Conservation (phyloP, 306 rosid genomes). For the Vigna reflexopilosa region DNA sequence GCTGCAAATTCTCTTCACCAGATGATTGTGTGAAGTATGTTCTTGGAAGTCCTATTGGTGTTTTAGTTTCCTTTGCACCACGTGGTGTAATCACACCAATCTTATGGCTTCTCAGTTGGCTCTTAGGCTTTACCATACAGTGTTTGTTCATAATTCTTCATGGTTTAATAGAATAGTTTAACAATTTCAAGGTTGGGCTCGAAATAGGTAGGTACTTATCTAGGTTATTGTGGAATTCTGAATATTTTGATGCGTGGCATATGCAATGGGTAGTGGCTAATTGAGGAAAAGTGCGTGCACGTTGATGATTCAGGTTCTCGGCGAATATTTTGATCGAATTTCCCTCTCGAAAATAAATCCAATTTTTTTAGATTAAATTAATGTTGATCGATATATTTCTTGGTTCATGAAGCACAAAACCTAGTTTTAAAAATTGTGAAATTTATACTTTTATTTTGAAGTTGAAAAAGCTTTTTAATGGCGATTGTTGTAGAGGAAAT, state of each 20-base stretch:
- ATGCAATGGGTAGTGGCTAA: neutral
- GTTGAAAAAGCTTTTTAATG: no score
- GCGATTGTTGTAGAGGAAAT: no score
- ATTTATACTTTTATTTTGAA: no score
- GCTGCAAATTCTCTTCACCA: constrained; percentile 52
- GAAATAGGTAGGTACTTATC: neutral
- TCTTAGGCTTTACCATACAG: constrained; percentile 3
- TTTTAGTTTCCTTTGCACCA: constrained; percentile 23
- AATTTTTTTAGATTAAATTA: neutral
- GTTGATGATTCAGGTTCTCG: neutral
- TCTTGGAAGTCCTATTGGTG: constrained; percentile 26
- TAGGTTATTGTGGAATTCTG: neutral
- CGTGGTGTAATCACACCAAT: constrained; percentile 21
- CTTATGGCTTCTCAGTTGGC: constrained; percentile 5
- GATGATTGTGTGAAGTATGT: constrained; percentile 54
- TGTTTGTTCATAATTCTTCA: constrained; percentile 10
- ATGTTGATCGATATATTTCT: neutral
- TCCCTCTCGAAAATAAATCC: neutral
- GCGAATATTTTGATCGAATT: neutral
- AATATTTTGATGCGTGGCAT: neutral
- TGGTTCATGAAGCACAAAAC: neutral
- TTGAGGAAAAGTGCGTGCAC: neutral
- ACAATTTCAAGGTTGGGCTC: neutral
- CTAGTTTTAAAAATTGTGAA: neutral
- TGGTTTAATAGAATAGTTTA: neutral